These are phyloP conservation scores for Cryptosporidium xiaoi DNA, from an alignment of 169 alveolate genomes.

Conservation along the genomic window DNA sequence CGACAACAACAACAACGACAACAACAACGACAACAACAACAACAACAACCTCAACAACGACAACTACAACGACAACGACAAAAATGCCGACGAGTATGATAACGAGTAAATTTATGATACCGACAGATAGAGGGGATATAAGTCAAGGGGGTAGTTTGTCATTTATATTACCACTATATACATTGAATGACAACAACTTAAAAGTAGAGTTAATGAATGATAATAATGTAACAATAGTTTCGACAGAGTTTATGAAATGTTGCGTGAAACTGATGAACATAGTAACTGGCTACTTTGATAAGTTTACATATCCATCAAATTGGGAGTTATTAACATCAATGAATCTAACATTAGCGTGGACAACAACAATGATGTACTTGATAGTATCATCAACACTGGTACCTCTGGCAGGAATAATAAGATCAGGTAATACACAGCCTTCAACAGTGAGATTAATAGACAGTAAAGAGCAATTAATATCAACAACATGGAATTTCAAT, in stretches of 20 bases:
- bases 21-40: constrained; percentile 20
- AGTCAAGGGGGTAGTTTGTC: constrained; percentile 21
- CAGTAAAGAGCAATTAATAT: constrained; percentile 7
- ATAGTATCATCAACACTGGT: constrained; percentile 39
- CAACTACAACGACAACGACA: constrained; percentile 18
- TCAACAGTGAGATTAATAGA: not conserved
- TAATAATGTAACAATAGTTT: constrained; percentile 10
- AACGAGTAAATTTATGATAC: constrained; percentile 18
- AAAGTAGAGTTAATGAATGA: constrained; percentile 18
- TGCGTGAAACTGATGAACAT: constrained; percentile 38
- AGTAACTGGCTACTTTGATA: constrained; percentile 53
- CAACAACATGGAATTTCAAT: constrained; percentile 41
- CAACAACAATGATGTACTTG: constrained; percentile 52
- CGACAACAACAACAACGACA: constrained; percentile 3
- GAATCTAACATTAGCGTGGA: constrained; percentile 66
- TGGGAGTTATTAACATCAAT: constrained; percentile 65
- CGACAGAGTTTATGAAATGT: constrained; percentile 36
- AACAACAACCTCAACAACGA: constrained; percentile 19
- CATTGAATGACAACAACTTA: constrained; percentile 6
- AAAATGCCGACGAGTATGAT: not conserved
- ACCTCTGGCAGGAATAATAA: constrained; percentile 55
- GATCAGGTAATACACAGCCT: constrained; percentile 15
- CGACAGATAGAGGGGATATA: constrained; percentile 1
- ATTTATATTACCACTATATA: constrained; percentile 42
- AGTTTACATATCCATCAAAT: constrained; percentile 52